Conservation (phyloP, 2,329 filamentous ascomycete genomes). For the Fusarium papillatum region DNA sequence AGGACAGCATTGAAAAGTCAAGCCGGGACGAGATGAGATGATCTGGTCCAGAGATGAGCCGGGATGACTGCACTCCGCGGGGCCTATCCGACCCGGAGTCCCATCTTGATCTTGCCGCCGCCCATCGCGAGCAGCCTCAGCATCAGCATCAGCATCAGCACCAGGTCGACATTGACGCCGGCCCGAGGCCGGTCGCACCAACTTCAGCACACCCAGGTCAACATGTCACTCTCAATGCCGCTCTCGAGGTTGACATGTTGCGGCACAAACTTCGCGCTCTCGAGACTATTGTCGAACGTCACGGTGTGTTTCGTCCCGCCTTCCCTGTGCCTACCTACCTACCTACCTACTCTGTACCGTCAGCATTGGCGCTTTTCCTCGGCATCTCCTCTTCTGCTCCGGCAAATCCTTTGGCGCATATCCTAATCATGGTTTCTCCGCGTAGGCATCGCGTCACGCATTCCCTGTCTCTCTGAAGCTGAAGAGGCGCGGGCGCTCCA, state of each 20-base stretch:
- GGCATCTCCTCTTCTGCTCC: constrained; percentile 11
- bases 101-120: constrained; percentile 48
- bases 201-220: constrained; percentile 62
- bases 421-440: constrained; percentile 31
- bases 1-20: constrained; percentile 41
- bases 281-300: constrained; percentile 60
- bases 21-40: constrained; percentile 46
- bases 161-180: constrained; percentile 63
- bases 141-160: constrained; percentile 30
- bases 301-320: constrained; percentile 56
- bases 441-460: constrained; percentile 46
- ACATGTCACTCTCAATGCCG: constrained; percentile 61
- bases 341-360: neutral
- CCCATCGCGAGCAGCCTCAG: constrained; percentile 56
- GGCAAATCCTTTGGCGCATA: constrained; percentile 10
- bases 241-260: constrained; percentile 67
- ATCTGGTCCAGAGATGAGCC: constrained; percentile 47
- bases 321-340: neutral
- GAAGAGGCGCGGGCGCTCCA: constrained; percentile 70
- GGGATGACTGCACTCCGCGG: constrained; percentile 47
- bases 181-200: constrained; percentile 62
- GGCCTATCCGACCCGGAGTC: constrained; percentile 48
- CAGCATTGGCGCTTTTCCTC: constrained; percentile 19
- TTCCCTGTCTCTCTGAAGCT: constrained; percentile 64
- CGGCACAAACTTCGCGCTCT: constrained; percentile 67